Evolutionary conservation across 805 yeast genomes (phyloP).

Genomic region (Candida xyloterini): DNA sequence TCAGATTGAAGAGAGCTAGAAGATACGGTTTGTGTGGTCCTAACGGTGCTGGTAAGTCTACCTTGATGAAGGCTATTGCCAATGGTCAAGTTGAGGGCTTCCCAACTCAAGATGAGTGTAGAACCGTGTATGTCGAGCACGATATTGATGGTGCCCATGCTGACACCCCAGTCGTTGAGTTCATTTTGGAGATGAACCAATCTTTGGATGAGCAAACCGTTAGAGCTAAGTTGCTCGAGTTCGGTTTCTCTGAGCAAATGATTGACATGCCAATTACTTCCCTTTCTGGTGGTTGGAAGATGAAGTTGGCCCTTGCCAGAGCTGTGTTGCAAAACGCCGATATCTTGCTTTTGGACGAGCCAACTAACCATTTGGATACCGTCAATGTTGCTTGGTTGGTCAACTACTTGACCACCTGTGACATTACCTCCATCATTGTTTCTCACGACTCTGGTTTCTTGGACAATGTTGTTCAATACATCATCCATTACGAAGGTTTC

Average conservation of each 20-base stretch:
- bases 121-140: constrained; percentile 99
- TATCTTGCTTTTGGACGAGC: constrained; percentile 97
- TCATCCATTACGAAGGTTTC: constrained; percentile 99
- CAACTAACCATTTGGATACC: constrained; percentile 99
- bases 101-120: constrained; percentile 99
- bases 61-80: constrained; percentile 94
- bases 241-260: constrained; percentile 94
- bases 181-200: constrained; percentile 80
- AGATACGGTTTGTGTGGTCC: constrained; percentile 99
- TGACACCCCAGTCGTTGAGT: constrained; percentile 90
- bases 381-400: constrained; percentile 99
- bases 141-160: constrained; percentile 98
- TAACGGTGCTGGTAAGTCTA: constrained; percentile 98
- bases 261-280: constrained; percentile 90
- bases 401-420: constrained; percentile 98
- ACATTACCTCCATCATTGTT: constrained; percentile 96
- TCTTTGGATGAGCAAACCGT: constrained; percentile 74
- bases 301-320: constrained; percentile 99
- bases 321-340: constrained; percentile 99
- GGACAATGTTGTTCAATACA: constrained; percentile 95
- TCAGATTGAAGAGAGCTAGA: constrained; percentile 98
- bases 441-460: constrained; percentile 99
- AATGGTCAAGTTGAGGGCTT: constrained; percentile 99
- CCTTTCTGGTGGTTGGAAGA: constrained; percentile 99
- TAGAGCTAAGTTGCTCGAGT: constrained; percentile 74